Evolutionary conservation across 2,329 filamentous ascomycete genomes (phyloP), one percentile per base, ranked within the genome.

Genomic region (Blastomyces parvus): DNA sequence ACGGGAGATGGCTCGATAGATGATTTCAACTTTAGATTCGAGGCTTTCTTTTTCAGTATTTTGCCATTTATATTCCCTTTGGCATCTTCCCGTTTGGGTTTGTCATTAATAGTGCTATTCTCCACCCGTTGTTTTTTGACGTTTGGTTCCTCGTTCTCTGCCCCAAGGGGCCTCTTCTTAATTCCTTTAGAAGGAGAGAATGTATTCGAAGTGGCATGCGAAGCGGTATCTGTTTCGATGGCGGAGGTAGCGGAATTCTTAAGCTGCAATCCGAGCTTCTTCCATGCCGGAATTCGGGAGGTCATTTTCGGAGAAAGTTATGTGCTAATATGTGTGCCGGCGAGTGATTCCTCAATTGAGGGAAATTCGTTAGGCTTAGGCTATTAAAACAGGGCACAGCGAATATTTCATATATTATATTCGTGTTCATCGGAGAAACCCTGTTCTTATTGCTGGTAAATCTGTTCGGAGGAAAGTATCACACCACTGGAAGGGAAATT

Each of bases 191-290:
- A 36, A 7, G 50, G 60, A 33, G 40, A 62, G 14, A 22, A 25
- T 8, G 25, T 33, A 48, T 48, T 27, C 27, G 14, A 42, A 48
- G 8, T 22, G 19, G 27, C 40, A n/a, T 42, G 27, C 14, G 22
- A 36, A 59, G 40, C 52, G 40, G n/a, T 33, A 40, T 22, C 27
- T 52, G 27, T 27, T 22, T 55, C 19, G 9, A 6, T 25, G 5
- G 40, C 25, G 9, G 64, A 59, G 22, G 66, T 64, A 59, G 79
- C 75, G 52, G 79, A 78, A 69, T 79, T 80, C 72, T 84, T 86
- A 67, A 86, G 74, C 73, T 84, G 84, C 64, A 86, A 75, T 48
- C 84, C 84, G 62, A 86, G 75, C 69, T 81, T 77, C 71, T 84
- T 84, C 84, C 84, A 86, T 63, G 84, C 84, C 40, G 84, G 84